Evolutionary conservation across 2,329 filamentous ascomycete genomes (phyloP), one percentile per base, ranked within the genome.

Genomic region (Cladorrhinum sp.): DNA sequence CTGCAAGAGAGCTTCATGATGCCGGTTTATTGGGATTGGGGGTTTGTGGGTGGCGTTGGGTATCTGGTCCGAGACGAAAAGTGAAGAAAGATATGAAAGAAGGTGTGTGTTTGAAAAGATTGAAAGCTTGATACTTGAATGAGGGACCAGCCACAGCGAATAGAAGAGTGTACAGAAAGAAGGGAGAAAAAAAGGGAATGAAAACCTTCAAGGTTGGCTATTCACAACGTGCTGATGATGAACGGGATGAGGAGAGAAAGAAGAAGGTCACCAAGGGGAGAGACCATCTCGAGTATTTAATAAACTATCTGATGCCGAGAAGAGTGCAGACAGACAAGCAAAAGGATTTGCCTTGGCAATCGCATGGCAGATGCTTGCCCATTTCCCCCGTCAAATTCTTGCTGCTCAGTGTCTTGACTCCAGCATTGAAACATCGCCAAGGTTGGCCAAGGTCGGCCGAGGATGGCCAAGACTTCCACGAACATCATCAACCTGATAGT

Each of bases 1-100:
- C 58, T 64, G 51, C 22, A 51, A 12, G 63, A 55, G 24, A 67
- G 38, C 64, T 65, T 67, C 65, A 69, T 68, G 20, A 23, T 69
- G 62, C 25, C 13, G 29, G 32, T 38, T 24, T 38, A n/a, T 23
- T 18, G 41, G 45, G 41, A 36, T 23, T 45, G 20, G 41, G 41
- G n/a, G n/a, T n/a, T n/a, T n/a, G n/a, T n/a, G n/a, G n/a, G n/a
- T n/a, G n/a, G n/a, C n/a, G n/a, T n/a, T n/a, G n/a, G n/a, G n/a
- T n/a, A n/a, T n/a, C n/a, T n/a, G n/a, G n/a, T n/a, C n/a, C n/a
- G n/a, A n/a, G n/a, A n/a, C n/a, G 50, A 38, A 38, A 38, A 38
- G 29, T 18, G 51, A 23, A 27, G 18, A 29, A 49, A 20, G 24
- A 41, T 20, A 16, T n/a, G 27, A 53, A 25, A 22, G 49, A 38